Base-by-base conservation (phyloP, 768 basidiomycete genomes). In the Coprinopsis sp. region DNA sequence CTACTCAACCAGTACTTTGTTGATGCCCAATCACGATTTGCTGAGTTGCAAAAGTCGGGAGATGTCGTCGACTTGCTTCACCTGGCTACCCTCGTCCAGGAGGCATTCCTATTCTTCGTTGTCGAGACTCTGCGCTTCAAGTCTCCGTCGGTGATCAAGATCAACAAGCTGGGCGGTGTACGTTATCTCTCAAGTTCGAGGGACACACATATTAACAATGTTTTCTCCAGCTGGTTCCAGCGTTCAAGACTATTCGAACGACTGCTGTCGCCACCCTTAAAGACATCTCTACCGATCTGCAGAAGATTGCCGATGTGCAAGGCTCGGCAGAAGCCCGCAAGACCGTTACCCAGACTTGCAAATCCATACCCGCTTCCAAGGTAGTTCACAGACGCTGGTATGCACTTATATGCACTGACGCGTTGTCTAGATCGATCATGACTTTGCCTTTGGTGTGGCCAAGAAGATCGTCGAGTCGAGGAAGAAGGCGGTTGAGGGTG, bases 61-160 rank as follows among this genome's bases (percentile, higher is more conserved):
- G 70, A 78, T 4, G 72, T 75, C 4, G 67, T 72, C 39, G 78
- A 84, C 54, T 52, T 79, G n/a, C 71, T 92, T 16, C 90, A 93
- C 53, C 66, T 87, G 3, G 84, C 82, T 2, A 78, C 79, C 11
- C 65, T 93, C 40, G 74, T 77, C 0, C 89, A 91, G 63, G 91
- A 93, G 71, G 89, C 84, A 2, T 80, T 87, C 55, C 70, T 89
- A 36, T 65, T 92, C 2, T 75, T 92, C 50, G 64, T 71, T 18
- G 68, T 85, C n/a, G 84, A 83, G 58, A 83, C 82, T 0, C 55
- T 78, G 42, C 79, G 89, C 11, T 91, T 91, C 72, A 89, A 87
- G 60, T 64, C 79, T 6, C 63, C 79, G 3, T 77, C 83, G 0
- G 71, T 85, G 14, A 75, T 84, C 33, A 89, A 87, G 60, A 71